Conservation (phyloP, 2,329 filamentous ascomycete genomes). For the Pestalotiopsis sp. region DNA sequence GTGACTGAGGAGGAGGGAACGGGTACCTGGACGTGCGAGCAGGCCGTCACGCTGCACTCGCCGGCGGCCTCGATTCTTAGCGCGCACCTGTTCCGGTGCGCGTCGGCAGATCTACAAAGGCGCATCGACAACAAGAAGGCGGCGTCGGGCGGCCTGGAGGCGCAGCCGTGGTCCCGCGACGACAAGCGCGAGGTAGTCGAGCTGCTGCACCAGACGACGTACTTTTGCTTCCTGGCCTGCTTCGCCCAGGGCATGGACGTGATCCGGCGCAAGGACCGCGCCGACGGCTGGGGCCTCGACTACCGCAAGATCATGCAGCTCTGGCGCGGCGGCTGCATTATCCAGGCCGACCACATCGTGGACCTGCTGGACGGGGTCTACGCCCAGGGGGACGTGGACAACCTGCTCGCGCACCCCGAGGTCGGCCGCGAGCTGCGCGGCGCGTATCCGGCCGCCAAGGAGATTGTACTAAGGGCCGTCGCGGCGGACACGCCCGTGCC, state of each 20-base stretch:
- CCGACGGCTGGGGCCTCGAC: slow-evolving; percentile 62
- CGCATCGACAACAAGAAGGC: slow-evolving; percentile 54
- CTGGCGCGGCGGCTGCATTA: slow-evolving; percentile 73
- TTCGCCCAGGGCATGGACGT: slow-evolving; percentile 70
- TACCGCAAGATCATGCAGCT: slow-evolving; percentile 57
- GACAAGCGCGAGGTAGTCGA: slow-evolving; percentile 53
- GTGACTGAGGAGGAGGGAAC: slow-evolving; percentile 69
- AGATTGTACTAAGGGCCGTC: slow-evolving; percentile 55
- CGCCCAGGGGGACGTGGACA: slow-evolving; percentile 40
- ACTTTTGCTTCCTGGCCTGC: slow-evolving; percentile 61
- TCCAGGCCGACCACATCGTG: slow-evolving; percentile 67
- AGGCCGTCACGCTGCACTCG: slow-evolving; percentile 64
- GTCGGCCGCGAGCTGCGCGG: slow-evolving; percentile 57
- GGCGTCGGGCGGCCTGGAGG: slow-evolving; percentile 34
- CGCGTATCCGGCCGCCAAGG: slow-evolving; percentile 54
- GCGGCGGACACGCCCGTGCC: slow-evolving; percentile 63
- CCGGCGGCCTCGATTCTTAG: slow-evolving; percentile 65
- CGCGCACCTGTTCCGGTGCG: slow-evolving; percentile 65
- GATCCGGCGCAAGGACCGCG: slow-evolving; percentile 59
- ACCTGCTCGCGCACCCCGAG: slow-evolving; percentile 45
- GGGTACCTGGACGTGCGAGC: slow-evolving; percentile 65
- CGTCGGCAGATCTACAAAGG: slow-evolving; percentile 62
- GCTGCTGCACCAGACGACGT: slow-evolving; percentile 62
- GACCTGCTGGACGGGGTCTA: slow-evolving; percentile 56
- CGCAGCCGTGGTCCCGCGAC: slow-evolving; percentile 25